phyloP scores from a whole-genome alignment of 805 yeast genomes.

The Jamesozyma jinghongensis region DNA sequence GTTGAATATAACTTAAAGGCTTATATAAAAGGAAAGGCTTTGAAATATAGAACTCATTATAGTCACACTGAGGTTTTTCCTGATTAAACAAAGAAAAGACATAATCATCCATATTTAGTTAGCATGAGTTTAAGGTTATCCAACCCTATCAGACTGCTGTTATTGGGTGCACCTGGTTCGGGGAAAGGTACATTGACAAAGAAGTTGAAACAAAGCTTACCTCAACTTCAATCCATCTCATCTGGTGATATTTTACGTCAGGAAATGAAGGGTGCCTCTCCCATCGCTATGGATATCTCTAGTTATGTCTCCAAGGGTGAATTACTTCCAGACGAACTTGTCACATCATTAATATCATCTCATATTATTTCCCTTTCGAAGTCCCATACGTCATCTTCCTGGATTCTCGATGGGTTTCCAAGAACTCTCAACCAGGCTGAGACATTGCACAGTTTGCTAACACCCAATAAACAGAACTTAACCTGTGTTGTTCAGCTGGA shows the following conservation, averaged over 20 bases:
- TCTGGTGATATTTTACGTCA: slow-evolving; percentile 77
- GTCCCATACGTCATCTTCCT: slow-evolving; percentile 35
- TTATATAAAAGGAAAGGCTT: too few relatives aligned
- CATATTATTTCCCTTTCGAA: slow-evolving; percentile 32
- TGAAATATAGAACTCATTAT: too few relatives aligned
- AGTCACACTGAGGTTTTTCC: too few relatives aligned
- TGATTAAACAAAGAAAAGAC: too few relatives aligned
- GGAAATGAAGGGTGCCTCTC: slow-evolving; percentile 48
- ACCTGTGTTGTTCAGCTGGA: slow-evolving; percentile 78
- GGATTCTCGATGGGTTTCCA: slow-evolving; percentile 91
- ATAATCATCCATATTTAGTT: not conserved
- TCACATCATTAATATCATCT: slow-evolving; percentile 37
- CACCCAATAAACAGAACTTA: slow-evolving; percentile 34
- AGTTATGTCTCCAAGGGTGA: slow-evolving; percentile 51
- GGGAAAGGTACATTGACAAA: slow-evolving; percentile 90
- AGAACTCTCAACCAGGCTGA: slow-evolving; percentile 75
- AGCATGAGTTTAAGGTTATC: not conserved
- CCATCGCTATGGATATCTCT: slow-evolving; percentile 50
- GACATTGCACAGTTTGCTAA: slow-evolving; percentile 31
- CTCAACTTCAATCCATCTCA: slow-evolving; percentile 51
- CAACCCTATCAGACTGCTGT: slow-evolving; percentile 51
- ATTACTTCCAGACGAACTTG: slow-evolving; percentile 62
- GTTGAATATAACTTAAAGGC: too few relatives aligned
- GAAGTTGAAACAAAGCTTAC: slow-evolving; percentile 46
- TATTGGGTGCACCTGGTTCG: slow-evolving; percentile 91